Base-by-base conservation (phyloP, 1,284 basidiomycete genomes). In the Cerioporus squamosus region DNA sequence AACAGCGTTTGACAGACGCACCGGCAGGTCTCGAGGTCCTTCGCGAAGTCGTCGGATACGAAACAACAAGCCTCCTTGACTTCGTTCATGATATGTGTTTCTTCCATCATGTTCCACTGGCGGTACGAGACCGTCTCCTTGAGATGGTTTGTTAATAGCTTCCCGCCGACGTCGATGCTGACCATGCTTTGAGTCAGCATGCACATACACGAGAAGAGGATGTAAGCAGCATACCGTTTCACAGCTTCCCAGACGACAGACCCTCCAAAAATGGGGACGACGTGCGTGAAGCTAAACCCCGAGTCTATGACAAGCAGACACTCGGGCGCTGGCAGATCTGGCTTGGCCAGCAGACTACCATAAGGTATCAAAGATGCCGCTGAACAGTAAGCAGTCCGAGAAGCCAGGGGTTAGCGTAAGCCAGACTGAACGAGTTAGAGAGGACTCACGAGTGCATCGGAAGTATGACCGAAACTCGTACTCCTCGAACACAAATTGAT, bases 71-170 rank as follows among this genome's bases (percentile, higher is more conserved):
- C 75, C 70, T 94, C 93, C 72, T 97, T 95, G 67, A 95, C 90
- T 63, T 92, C 84, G 75, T 95, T 95, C 76, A 97, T 90, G 68
- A 98, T 90, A 74, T 91, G 86, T 1, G 93, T 95, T 75, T 97
- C 92, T 70, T 98, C 95, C 86, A 95, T 95, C 92, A 98, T 94
- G 74, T 98, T 95, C 91, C 94, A 97, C 70, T 98, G 96, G 31
- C 94, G 87, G 74, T 94, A 98, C 12, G 94, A 97, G 12, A 97
- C 86, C 49, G 95, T 82, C 70, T 96, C 93, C 70, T 98, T 97
- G 36, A 98, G 82, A 53, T 97, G 91, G 75, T 97, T 98, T 24
- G 96, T 98, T 55, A 98, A 75, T 14, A 98, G 81, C 75, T 97
- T 97, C 51, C 96, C 96, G 51, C 95, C 95, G 26, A 97, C 85